phyloP scores from a whole-genome alignment of 148 eudicot species.

The Diospyros lotus region DNA sequence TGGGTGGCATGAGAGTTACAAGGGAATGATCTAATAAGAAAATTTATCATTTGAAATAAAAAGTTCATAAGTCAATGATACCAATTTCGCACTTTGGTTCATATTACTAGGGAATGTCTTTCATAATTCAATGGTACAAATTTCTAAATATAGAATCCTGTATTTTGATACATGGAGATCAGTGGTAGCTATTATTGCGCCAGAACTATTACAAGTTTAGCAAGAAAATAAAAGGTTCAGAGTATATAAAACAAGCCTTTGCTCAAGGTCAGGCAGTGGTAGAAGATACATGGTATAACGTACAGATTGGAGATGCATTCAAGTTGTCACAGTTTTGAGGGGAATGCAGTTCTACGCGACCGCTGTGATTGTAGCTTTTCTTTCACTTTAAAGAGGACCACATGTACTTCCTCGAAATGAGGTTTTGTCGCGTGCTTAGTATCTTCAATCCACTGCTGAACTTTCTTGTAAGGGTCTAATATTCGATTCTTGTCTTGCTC shows the following conservation, averaged over 20 bases:
- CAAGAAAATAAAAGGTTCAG: background rate
- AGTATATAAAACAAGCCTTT: no score
- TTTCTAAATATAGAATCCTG: no score
- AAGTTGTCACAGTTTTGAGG: slow-evolving; percentile 17
- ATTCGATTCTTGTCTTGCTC: slow-evolving; percentile 54
- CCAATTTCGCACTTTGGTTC: no score
- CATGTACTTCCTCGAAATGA: slow-evolving; percentile 76
- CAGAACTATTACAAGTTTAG: no score
- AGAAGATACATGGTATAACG: background rate
- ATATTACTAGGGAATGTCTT: no score
- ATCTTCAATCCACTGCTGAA: slow-evolving; percentile 74
- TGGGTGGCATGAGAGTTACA: no score
- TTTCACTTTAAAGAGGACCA: slow-evolving; percentile 40
- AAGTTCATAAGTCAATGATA: no score
- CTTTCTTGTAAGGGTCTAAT: slow-evolving; percentile 63
- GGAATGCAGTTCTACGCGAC: slow-evolving; percentile 4
- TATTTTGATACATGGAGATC: no score
- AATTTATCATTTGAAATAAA: no score
- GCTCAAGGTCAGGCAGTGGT: background rate
- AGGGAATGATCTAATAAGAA: no score
- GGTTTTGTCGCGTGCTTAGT: slow-evolving; percentile 62
- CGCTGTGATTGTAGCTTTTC: slow-evolving; percentile 37
- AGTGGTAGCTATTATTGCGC: no score
- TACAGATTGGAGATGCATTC: background rate
- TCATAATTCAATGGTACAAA: no score